These are phyloP conservation scores for Boletus eberwhitei DNA, from an alignment of 768 basidiomycete genomes.

Conservation along the genomic window DNA sequence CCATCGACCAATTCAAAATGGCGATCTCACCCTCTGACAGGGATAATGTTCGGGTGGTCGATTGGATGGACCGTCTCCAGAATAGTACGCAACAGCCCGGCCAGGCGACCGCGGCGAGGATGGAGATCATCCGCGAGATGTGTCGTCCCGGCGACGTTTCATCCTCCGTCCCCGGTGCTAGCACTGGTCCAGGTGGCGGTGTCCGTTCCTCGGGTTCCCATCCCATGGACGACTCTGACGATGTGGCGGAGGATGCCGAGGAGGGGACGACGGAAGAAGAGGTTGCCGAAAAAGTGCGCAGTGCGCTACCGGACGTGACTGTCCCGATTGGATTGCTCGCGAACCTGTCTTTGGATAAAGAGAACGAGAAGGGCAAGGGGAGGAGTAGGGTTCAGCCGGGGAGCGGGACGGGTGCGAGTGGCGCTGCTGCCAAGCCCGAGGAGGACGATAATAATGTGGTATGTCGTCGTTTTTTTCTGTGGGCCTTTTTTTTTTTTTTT, in stretches of 20 bases:
- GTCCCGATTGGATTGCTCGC: slow-evolving; percentile 78
- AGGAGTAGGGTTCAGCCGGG: slow-evolving; percentile 36
- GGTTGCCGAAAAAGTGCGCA: slow-evolving; percentile 45
- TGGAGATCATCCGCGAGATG: slow-evolving; percentile 30
- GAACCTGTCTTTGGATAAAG: slow-evolving; percentile 62
- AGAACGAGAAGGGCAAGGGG: slow-evolving; percentile 40
- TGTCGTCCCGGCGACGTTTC: slow-evolving; percentile 26
- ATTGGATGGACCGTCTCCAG: slow-evolving; percentile 72
- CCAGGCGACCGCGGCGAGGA: slow-evolving; percentile 32
- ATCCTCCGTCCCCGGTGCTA: neutral
- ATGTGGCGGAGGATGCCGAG: slow-evolving; percentile 30
- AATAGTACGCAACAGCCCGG: slow-evolving; percentile 52
- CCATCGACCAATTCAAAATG: slow-evolving; percentile 75
- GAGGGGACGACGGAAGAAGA: slow-evolving; percentile 34
- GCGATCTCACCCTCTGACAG: slow-evolving; percentile 74
- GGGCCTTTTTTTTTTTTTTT: neutral
- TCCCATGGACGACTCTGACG: slow-evolving; percentile 38
- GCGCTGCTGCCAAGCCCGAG: slow-evolving; percentile 30
- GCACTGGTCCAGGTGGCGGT: neutral
- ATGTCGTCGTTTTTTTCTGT: slow-evolving; percentile 18
- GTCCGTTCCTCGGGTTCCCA: neutral
- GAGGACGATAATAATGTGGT: slow-evolving; percentile 65
- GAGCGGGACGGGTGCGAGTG: slow-evolving; percentile 6
- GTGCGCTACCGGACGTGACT: slow-evolving; percentile 61
- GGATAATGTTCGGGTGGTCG: slow-evolving; percentile 63